Conservation (phyloP, 2,329 filamentous ascomycete genomes). For the Endoconidiophora laricicola region DNA sequence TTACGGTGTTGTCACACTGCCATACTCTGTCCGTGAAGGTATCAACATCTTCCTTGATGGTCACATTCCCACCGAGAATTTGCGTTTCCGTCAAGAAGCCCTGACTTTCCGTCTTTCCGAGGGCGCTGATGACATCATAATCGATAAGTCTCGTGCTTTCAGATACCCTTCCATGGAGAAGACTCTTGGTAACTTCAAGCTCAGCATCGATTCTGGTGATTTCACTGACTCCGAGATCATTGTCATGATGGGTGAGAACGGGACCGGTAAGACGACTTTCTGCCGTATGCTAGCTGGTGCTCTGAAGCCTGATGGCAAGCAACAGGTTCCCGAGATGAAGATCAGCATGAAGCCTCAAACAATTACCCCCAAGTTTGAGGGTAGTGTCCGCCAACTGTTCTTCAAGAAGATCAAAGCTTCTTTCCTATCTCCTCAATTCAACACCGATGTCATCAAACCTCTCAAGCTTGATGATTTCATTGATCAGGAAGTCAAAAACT, state of each 20-base stretch:
- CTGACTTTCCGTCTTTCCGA: slow-evolving; percentile 90
- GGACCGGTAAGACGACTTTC: slow-evolving; percentile 98
- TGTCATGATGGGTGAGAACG: slow-evolving; percentile 99
- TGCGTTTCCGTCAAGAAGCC: slow-evolving; percentile 95
- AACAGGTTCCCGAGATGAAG: slow-evolving; percentile 77
- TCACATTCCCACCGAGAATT: slow-evolving; percentile 93
- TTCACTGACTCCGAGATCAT: slow-evolving; percentile 98
- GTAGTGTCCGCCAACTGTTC: slow-evolving; percentile 92
- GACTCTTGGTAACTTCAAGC: slow-evolving; percentile 74
- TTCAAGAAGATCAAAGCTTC: slow-evolving; percentile 99
- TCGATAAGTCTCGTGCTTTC: slow-evolving; percentile 74
- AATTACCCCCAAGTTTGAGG: slow-evolving; percentile 94
- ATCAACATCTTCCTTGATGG: slow-evolving; percentile 99
- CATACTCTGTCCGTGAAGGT: slow-evolving; percentile 89
- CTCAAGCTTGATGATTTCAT: slow-evolving; percentile 98
- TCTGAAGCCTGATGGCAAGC: slow-evolving; percentile 70
- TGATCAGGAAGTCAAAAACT: slow-evolving; percentile 96
- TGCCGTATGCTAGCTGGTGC: slow-evolving; percentile 89
- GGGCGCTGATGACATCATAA: slow-evolving; percentile 71
- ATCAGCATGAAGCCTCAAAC: slow-evolving; percentile 99
- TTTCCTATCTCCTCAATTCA: slow-evolving; percentile 94
- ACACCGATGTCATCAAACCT: slow-evolving; percentile 99
- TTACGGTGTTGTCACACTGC: slow-evolving; percentile 94
- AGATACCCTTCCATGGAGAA: slow-evolving; percentile 83
- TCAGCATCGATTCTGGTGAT: slow-evolving; percentile 62